These are phyloP conservation scores for Penicillium daleae DNA, from an alignment of 495 filamentous ascomycete species.

Conservation along the genomic window DNA sequence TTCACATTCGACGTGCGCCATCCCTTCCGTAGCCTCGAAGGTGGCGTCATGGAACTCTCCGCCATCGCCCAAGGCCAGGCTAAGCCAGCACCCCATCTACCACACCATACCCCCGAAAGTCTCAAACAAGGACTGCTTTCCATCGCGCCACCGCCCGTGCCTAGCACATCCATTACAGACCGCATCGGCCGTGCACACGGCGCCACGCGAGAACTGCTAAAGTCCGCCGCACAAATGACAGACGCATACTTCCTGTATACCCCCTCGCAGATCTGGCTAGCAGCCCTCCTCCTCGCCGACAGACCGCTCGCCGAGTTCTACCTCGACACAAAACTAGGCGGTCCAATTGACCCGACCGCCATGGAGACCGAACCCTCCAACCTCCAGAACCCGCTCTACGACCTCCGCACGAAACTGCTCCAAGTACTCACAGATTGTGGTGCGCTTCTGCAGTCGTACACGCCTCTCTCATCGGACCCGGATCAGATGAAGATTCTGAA, in stretches of 20 bases:
- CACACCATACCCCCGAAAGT: slow-evolving; percentile 40
- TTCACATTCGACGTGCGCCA: slow-evolving; percentile 93
- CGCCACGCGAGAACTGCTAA: slow-evolving; percentile 71
- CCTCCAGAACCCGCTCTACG: slow-evolving; percentile 31
- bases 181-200: slow-evolving; percentile 70
- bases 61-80: slow-evolving; percentile 61
- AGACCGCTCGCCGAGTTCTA: slow-evolving; percentile 70
- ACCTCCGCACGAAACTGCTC: slow-evolving; percentile 48
- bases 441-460: slow-evolving; percentile 41
- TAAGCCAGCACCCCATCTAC: slow-evolving; percentile 41
- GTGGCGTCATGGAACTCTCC: slow-evolving; percentile 80
- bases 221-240: slow-evolving; percentile 78
- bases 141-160: slow-evolving; percentile 30
- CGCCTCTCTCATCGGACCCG: slow-evolving; percentile 46
- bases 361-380: slow-evolving; percentile 13
- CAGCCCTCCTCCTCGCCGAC: slow-evolving; percentile 76
- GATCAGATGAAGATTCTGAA: slow-evolving; percentile 57
- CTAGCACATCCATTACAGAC: slow-evolving; percentile 35
- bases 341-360: slow-evolving; percentile 23
- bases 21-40: slow-evolving; percentile 85
- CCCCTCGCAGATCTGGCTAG: slow-evolving; percentile 89
- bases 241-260: slow-evolving; percentile 97
- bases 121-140: slow-evolving; percentile 38
- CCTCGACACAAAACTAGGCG: slow-evolving; percentile 69
- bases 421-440: slow-evolving; percentile 47